These are phyloP conservation scores for Orychophragmus violaceus DNA, from an alignment of 345 rosid species.

Conservation along the genomic window DNA sequence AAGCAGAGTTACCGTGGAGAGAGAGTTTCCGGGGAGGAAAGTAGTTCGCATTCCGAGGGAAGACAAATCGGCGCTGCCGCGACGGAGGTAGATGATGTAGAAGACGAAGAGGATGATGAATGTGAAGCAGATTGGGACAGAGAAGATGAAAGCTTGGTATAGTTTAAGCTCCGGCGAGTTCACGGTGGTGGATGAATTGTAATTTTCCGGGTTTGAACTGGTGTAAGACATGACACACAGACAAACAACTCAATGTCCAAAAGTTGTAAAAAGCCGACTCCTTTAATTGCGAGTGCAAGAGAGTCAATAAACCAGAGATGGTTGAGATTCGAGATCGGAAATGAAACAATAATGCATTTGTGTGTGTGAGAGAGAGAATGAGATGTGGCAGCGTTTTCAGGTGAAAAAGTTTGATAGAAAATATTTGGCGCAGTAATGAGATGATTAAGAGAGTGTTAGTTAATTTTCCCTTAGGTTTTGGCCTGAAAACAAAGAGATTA, in stretches of 20 bases:
- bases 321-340: slow-evolving; percentile 16
- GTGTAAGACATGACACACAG: slow-evolving; percentile 39
- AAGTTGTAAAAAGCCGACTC: background rate
- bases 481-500: slow-evolving; percentile 7
- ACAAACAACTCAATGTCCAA: background rate
- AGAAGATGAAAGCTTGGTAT: slow-evolving; percentile 69
- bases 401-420: slow-evolving; percentile 10
- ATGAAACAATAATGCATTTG: background rate
- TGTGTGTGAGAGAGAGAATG: background rate
- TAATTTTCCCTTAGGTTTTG: slow-evolving; percentile 10
- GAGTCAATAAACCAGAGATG: background rate
- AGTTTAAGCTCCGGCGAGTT: slow-evolving; percentile 55
- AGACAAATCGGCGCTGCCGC: slow-evolving; percentile 54
- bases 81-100: slow-evolving; percentile 76
- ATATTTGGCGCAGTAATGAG: slow-evolving; percentile 13
- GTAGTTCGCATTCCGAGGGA: slow-evolving; percentile 55
- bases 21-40: slow-evolving; percentile 14
- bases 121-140: slow-evolving; percentile 77
- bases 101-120: slow-evolving; percentile 67
- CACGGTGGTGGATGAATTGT: slow-evolving; percentile 11
- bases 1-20: slow-evolving; percentile 22
- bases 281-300: background rate
- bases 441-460: slow-evolving; percentile 12
- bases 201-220: slow-evolving; percentile 21
- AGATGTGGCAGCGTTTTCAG: slow-evolving; percentile 21